A percentile compares a stretch with the other conserved stretches of the same genome.
Evolutionary conservation across 345 rosid genomes (phyloP).

Genomic region (Salix koriyanagi): DNA sequence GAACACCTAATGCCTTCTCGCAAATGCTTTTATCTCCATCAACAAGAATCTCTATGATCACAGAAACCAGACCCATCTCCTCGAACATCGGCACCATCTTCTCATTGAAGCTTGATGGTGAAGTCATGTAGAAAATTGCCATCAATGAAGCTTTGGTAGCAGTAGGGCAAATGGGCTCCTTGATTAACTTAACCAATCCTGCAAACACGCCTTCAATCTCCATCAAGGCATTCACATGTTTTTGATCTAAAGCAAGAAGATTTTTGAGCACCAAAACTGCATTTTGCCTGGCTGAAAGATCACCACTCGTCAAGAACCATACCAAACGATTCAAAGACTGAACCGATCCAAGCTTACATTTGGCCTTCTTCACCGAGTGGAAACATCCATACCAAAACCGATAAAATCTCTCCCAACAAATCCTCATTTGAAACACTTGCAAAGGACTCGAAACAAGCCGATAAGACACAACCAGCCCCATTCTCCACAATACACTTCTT

Average conservation of each 20-base stretch:
- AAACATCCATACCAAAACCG: constrained; percentile 21
- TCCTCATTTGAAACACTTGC: constrained; percentile 14
- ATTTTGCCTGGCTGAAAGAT: constrained; percentile 25
- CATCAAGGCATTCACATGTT: not conserved
- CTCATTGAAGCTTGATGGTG: not conserved
- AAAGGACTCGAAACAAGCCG: constrained; percentile 27
- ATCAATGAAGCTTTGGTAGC: constrained; percentile 31
- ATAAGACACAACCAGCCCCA: constrained; percentile 17
- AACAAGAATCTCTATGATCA: constrained; percentile 26
- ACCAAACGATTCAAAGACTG: constrained; percentile 20
- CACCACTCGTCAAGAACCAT: constrained; percentile 26
- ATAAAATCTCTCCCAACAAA: constrained; percentile 27
- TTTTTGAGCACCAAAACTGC: constrained; percentile 24
- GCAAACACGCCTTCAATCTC: constrained; percentile 19
- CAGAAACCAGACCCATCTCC: constrained; percentile 21
- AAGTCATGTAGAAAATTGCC: constrained; percentile 22
- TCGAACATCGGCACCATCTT: constrained; percentile 11
- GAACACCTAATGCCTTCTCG: constrained; percentile 36
- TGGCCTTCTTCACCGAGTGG: constrained; percentile 24
- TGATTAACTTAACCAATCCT: constrained; percentile 23
- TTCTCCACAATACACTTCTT: constrained; percentile 19
- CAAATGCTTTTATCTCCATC: constrained; percentile 29
- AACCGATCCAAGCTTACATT: constrained; percentile 19
- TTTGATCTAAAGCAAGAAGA: constrained; percentile 16
- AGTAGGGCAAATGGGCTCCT: constrained; percentile 26